These are phyloP conservation scores for Alloascoidea africana DNA, from an alignment of 805 yeast species.

Conservation along the genomic window DNA sequence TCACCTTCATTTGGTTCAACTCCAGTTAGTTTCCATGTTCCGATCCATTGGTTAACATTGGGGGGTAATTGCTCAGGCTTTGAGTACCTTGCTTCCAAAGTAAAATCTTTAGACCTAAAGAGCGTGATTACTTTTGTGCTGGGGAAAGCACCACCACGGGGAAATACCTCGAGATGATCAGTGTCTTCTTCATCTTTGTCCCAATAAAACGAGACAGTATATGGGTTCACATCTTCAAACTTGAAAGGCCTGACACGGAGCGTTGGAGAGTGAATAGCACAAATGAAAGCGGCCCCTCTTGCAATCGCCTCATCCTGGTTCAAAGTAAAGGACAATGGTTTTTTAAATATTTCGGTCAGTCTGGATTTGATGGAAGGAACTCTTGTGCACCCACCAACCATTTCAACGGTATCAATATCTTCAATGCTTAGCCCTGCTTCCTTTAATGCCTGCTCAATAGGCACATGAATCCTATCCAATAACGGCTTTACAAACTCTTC, in stretches of 20 bases:
- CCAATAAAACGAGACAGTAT: constrained; percentile 92
- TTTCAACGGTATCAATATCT: constrained; percentile 83
- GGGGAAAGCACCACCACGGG: constrained; percentile 85
- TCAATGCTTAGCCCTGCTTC: constrained; percentile 59
- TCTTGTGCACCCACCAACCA: constrained; percentile 97
- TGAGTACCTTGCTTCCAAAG: constrained; percentile 76
- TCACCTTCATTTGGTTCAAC: constrained; percentile 71
- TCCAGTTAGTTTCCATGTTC: constrained; percentile 79
- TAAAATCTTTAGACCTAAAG: constrained; percentile 82
- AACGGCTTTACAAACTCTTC: constrained; percentile 82
- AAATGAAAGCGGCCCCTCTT: constrained; percentile 96
- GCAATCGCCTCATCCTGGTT: constrained; percentile 99
- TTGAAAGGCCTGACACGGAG: constrained; percentile 97
- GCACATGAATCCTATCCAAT: constrained; percentile 58
- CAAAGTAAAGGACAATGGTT: constrained; percentile 81
- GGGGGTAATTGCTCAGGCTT: constrained; percentile 56
- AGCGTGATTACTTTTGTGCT: constrained; percentile 89
- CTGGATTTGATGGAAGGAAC: constrained; percentile 85
- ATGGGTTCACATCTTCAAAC: constrained; percentile 87
- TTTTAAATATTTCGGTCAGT: constrained; percentile 67
- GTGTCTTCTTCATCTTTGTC: constrained; percentile 83
- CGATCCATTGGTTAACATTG: constrained; percentile 51
- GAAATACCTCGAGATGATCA: constrained; percentile 91
- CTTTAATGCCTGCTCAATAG: constrained; percentile 69
- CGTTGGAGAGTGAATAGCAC: constrained; percentile 98